Evolutionary conservation across 352 stramenopile genomes (phyloP), one percentile per base, ranked within the genome.

Genomic region (Phytophthora citrophthora): DNA sequence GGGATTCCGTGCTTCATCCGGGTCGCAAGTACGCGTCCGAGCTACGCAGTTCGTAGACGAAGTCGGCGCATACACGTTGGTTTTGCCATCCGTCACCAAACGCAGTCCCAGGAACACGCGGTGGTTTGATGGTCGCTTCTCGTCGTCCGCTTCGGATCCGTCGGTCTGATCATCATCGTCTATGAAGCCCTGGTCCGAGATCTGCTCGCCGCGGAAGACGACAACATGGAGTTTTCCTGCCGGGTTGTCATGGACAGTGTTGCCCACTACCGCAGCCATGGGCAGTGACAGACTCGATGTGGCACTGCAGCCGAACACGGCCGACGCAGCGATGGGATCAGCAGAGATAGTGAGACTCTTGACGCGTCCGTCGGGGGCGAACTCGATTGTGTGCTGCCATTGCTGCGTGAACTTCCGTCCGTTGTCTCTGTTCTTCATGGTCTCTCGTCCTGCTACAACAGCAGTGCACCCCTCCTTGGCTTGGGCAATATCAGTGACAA

Each of bases 351-450:
- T 92, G n/a, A 96, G 64, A 72, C 83, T 94, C 68, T 94, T 95
- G 51, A 96, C 86, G 36, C 87, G 83, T 48, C 88, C 88, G 56
- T 95, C 86, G 5, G 86, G 84, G 3, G 86, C 85, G 52, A 96
- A 96, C 55, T 95, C 85, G 63, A 96, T 94, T 52, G 86, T 95
- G 72, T 96, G 88, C 54, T 95, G 85, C 88, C 88, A 96, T 48
- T 95, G 86, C 72, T 96, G 88, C 53, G 86, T 95, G 51, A 96
- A 96, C 61, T 92, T 94, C 58, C 88, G 85, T 27, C 83, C 82
- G 48, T 95, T 96, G 64, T 93, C 82, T 55, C 86, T 76, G 64
- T 95, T 96, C 62, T 93, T 93, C 86, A 96, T 95, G 15, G 88
- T 96, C 58, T 96, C 88, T 27, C 88, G 72, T 4, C 88, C 88